Evolutionary conservation across 192 early-diverging fungal genomes (phyloP).

Genomic region (Coemansia sp.): DNA sequence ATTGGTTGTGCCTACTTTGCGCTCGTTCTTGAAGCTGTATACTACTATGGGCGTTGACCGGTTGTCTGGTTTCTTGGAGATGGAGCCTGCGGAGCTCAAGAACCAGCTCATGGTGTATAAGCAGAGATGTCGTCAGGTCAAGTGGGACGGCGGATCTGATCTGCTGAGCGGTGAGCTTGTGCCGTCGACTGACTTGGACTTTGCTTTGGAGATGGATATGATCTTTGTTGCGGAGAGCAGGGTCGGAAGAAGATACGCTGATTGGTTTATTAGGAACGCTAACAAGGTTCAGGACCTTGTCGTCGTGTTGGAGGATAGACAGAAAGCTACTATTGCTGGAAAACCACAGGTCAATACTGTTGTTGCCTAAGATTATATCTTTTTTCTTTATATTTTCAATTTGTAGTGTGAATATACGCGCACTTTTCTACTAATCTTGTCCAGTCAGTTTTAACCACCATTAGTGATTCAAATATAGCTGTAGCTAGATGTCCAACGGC

Average conservation of each 20-base stretch:
- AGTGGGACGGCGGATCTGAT: conserved; percentile 71
- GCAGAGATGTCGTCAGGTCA: conserved; percentile 89
- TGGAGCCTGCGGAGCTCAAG: conserved; percentile 77
- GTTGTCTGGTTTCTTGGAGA: conserved; percentile 83
- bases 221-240: conserved; percentile 94
- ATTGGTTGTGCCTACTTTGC: conserved; percentile 78
- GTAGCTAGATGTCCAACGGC: conserved; percentile 41
- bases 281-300: conserved; percentile 73
- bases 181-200: conserved; percentile 84
- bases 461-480: conserved; percentile 14
- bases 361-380: not conserved
- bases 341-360: conserved; percentile 20
- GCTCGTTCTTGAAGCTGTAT: conserved; percentile 96
- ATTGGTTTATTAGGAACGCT: conserved; percentile 95
- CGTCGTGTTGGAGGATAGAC: conserved; percentile 36
- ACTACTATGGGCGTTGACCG: conserved; percentile 88
- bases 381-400: not conserved
- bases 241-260: conserved; percentile 87
- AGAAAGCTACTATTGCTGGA: conserved; percentile 34
- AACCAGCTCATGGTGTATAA: conserved; percentile 91
- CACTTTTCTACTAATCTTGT: conserved; percentile 21
- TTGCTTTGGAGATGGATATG: conserved; percentile 92
- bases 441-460: conserved; percentile 43
- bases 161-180: conserved; percentile 84
- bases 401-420: conserved; percentile 6